Percentiles rank a stretch among this genome's conserved stretches.
These are phyloP conservation scores for Dissophora globulifera DNA, from an alignment of 192 early-diverging fungal genomes.

Conservation along the genomic window DNA sequence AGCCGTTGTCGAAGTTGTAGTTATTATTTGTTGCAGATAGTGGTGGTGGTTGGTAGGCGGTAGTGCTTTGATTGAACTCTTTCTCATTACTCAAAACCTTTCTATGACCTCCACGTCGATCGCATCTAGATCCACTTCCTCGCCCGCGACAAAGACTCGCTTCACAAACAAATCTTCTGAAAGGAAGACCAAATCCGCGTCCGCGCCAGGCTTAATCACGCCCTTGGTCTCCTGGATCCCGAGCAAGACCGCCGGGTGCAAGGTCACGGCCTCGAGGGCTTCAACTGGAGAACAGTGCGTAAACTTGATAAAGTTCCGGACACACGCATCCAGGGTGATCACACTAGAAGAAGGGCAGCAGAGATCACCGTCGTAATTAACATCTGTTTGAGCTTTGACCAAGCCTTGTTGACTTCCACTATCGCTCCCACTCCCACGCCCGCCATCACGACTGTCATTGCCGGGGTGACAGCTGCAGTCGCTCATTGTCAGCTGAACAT, in stretches of 20 bases:
- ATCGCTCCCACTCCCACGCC: neutral
- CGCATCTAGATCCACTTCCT: slow-evolving; percentile 59
- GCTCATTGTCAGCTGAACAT: slow-evolving; percentile 9
- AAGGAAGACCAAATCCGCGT: slow-evolving; percentile 82
- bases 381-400: slow-evolving; percentile 13
- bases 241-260: slow-evolving; percentile 80
- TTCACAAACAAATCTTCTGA: slow-evolving; percentile 72
- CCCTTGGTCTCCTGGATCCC: slow-evolving; percentile 81
- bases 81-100: slow-evolving; percentile 15
- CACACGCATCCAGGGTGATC: slow-evolving; percentile 75
- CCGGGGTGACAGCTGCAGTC: slow-evolving; percentile 15
- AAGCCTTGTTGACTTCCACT: neutral
- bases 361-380: slow-evolving; percentile 43
- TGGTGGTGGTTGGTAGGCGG: too few species aligned
- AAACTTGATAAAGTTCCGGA: slow-evolving; percentile 82
- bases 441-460: neutral
- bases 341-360: slow-evolving; percentile 58
- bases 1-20: too few species aligned
- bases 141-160: slow-evolving; percentile 75
- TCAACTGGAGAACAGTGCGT: slow-evolving; percentile 80
- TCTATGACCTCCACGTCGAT: slow-evolving; percentile 26
- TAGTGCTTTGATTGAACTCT: too few species aligned
- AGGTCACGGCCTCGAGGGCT: slow-evolving; percentile 82
- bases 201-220: slow-evolving; percentile 73
- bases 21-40: too few species aligned